Evolutionary conservation across 768 basidiomycete genomes (phyloP), one percentile per base, ranked within the genome.

Genomic region (Neoboletus magnificus): DNA sequence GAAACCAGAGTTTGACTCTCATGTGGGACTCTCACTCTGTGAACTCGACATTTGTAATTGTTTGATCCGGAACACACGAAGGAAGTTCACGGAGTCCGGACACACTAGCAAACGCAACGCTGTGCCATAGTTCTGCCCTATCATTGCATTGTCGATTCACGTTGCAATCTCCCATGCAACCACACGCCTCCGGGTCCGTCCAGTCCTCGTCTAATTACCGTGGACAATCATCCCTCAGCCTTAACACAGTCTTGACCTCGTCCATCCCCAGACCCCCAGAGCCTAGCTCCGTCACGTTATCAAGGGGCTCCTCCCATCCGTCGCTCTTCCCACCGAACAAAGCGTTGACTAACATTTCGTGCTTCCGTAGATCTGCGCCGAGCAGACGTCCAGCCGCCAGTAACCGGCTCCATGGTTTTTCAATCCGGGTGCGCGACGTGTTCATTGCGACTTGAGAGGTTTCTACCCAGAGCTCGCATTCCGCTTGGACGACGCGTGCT

Each of bases 381-480:
- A 93, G 73, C 25, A 98, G 63, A 45, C 82, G 79, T 18, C 82
- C 87, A 1, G 89, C 87, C 53, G 87, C 85, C 18, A 88, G 66
- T 36, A 95, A 74, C 52, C 78, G 78, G 48, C 80, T 74, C 93
- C 95, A 96, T 4, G 92, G 90, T 0, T 79, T 81, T 65, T 88
- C 87, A 1, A 87, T 79, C 18, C 84, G 79, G 50, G 71, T 74
- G 61, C 68, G 77, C 20, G 70, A 70, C n/a, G 61, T 62, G n/a
- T 57, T 66, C 37, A 93, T 71, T 2, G 84, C 86, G 22, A 75
- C 71, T 27, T 82, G 80, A 55, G 85, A 90, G 8, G 89, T 87
- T 71, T 91, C 88, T 6, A 87, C 78, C 93, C 94, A 93, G 46
- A 92, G 77, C 65, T 85, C 80, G 74, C 83, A 84, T 70, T 98